Conservation (phyloP, 2,329 filamentous ascomycete species). For the Teratosphaeria pseudoeucalypti region DNA sequence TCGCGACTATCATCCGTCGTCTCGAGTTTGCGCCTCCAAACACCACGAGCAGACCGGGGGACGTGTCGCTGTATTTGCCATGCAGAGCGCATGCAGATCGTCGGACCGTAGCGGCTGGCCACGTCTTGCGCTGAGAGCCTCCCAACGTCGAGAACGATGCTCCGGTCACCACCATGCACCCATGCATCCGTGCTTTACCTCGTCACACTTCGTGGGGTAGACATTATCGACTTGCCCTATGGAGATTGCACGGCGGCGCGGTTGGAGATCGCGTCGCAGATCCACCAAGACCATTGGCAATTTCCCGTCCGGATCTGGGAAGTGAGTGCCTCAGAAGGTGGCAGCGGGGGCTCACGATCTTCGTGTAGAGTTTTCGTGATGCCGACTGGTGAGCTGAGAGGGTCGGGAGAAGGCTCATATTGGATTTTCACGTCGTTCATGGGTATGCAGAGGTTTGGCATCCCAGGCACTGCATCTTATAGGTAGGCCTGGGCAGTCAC, state of each 20-base stretch:
- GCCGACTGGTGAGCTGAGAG: not conserved
- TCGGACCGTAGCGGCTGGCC: not conserved
- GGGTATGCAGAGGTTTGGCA: not conserved
- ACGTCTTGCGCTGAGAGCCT: not conserved
- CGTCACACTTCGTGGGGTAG: not conserved
- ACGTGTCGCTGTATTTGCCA: not conserved
- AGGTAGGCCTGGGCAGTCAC: not conserved
- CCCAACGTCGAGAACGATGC: not conserved
- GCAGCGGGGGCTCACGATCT: not conserved
- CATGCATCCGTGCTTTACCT: not conserved
- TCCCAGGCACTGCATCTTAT: not conserved
- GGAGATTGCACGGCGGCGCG: not conserved
- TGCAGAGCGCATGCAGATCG: not conserved
- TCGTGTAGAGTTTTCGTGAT: not conserved
- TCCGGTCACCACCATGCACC: not conserved
- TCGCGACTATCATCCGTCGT: not conserved
- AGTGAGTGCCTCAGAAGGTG: not conserved
- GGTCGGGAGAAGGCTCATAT: not conserved
- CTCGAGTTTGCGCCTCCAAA: not conserved
- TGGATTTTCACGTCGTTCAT: not conserved
- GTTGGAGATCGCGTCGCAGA: not conserved
- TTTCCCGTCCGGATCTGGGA: not conserved
- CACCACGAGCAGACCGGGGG: not conserved
- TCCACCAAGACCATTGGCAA: not conserved
- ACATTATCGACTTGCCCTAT: not conserved